Conservation (phyloP, 257 asterid species). For the Solanum ossicruentum region DNA sequence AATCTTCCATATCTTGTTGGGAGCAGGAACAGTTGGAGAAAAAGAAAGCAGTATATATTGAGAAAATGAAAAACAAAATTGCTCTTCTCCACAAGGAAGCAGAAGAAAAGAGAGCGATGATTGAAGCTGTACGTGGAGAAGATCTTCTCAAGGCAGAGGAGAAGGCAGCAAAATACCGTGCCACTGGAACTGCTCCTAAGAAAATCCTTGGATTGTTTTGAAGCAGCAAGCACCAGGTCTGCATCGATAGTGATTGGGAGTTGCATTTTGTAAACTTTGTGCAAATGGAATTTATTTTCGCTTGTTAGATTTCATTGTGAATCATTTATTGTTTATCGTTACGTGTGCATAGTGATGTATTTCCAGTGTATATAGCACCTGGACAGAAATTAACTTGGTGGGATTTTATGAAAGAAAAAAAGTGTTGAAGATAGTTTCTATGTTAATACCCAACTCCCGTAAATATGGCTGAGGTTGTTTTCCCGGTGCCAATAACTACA, state of each 20-base stretch:
- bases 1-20: background rate
- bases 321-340: conserved; percentile 14
- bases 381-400: background rate
- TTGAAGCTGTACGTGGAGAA: conserved; percentile 78
- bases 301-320: conserved; percentile 20
- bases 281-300: conserved; percentile 1
- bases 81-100: conserved; percentile 66
- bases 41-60: conserved; percentile 61
- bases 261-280: conserved; percentile 24
- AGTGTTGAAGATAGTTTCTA: background rate
- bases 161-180: conserved; percentile 65
- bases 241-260: conserved; percentile 2
- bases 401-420: background rate
- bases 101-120: conserved; percentile 64
- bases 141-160: conserved; percentile 92
- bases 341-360: conserved; percentile 35
- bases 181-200: conserved; percentile 87
- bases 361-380: conserved; percentile 6
- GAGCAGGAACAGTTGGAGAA: conserved; percentile 69
- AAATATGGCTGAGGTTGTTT: background rate
- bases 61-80: conserved; percentile 69
- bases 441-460: background rate
- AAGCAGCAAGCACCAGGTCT: conserved; percentile 17
- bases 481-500: background rate
- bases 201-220: conserved; percentile 65